Evolutionary conservation across 2,329 filamentous ascomycete species (phyloP).

Genomic region (Mycosphaerelloides madeirae): DNA sequence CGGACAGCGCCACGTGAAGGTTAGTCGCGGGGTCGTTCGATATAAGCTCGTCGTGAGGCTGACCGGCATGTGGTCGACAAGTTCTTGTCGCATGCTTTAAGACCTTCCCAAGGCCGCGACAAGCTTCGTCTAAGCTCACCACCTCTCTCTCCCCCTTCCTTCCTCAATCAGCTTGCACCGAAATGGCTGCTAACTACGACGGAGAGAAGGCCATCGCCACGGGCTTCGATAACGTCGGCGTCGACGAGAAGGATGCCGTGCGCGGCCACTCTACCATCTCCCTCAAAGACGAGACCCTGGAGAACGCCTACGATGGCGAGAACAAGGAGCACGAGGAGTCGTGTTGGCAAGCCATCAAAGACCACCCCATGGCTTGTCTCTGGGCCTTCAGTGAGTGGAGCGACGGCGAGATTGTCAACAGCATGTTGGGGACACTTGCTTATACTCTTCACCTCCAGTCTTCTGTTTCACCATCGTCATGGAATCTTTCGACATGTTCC

Average conservation of each 20-base stretch:
- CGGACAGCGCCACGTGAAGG: no score
- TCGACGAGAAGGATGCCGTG: constrained; percentile 41
- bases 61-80: no score
- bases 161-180: no score
- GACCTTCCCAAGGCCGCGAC: no score
- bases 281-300: constrained; percentile 36
- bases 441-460: constrained; percentile 31
- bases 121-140: no score
- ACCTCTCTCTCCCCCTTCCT: no score
- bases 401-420: constrained; percentile 46
- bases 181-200: no score
- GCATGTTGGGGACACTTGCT: constrained; percentile 30
- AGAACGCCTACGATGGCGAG: constrained; percentile 53
- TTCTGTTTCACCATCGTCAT: constrained; percentile 50
- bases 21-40: no score
- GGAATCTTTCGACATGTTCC: constrained; percentile 57
- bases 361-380: constrained; percentile 46
- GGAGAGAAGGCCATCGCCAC: no score
- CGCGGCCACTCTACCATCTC: constrained; percentile 32
- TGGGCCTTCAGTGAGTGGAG: constrained; percentile 53
- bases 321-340: constrained; percentile 45
- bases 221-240: no score
- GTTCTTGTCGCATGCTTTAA: no score
- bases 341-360: constrained; percentile 43
- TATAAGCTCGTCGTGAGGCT: no score